A percentile compares a stretch with the other conserved stretches of the same genome.
Evolutionary conservation across 257 asterid genomes (phyloP).

Genomic region (Ballota nigra): DNA sequence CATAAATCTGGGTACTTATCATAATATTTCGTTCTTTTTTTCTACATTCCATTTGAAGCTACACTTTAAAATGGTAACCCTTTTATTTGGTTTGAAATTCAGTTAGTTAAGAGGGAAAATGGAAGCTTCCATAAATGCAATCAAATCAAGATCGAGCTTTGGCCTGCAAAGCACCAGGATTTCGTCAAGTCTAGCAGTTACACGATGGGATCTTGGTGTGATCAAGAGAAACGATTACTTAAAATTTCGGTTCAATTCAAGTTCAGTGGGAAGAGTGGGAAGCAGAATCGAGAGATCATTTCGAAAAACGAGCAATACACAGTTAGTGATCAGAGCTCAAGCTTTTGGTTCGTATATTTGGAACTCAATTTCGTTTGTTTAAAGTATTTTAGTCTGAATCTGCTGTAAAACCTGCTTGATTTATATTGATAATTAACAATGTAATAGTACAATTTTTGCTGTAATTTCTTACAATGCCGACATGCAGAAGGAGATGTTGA

Average conservation of each 20-base stretch:
- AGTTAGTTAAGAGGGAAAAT: slow-evolving; percentile 27
- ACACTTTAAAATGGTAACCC: too few relatives aligned
- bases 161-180: slow-evolving; percentile 37
- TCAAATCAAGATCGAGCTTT: slow-evolving; percentile 36
- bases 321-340: slow-evolving; percentile 49
- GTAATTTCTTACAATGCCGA: slow-evolving; percentile 7
- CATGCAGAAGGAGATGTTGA: slow-evolving; percentile 73
- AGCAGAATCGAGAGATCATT: slow-evolving; percentile 29
- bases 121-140: slow-evolving; percentile 55
- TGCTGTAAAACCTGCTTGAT: too few relatives aligned
- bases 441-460: background rate
- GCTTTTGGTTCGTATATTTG: slow-evolving; percentile 51
- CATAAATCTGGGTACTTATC: too few relatives aligned
- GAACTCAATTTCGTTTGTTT: too few relatives aligned
- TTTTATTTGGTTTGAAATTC: background rate
- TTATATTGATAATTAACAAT: too few relatives aligned
- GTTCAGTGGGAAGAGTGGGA: slow-evolving; percentile 44
- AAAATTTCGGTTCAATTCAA: slow-evolving; percentile 39
- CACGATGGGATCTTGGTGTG: slow-evolving; percentile 29
- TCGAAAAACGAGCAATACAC: slow-evolving; percentile 48
- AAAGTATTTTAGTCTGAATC: too few relatives aligned
- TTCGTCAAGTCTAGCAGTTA: slow-evolving; percentile 21
- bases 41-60: background rate
- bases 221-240: slow-evolving; percentile 41
- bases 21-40: background rate